Evolutionary conservation across 1,284 basidiomycete species (phyloP), one percentile per base, ranked within the genome.

Genomic region (Farysia itapuensis): DNA sequence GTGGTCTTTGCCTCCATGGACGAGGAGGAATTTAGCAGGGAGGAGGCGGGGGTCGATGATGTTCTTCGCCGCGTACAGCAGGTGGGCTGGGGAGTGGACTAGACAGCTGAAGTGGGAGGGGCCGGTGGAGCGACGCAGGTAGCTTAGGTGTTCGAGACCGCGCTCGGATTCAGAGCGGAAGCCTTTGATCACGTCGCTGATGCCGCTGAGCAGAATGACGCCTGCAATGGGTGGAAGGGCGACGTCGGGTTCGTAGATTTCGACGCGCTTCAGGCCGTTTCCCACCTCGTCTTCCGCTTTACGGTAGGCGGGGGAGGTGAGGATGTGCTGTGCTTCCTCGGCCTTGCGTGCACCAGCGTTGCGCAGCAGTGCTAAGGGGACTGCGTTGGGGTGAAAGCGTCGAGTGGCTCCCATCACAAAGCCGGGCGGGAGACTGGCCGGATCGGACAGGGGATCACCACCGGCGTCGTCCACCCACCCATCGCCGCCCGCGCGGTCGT

Each of bases 171-270:
- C 77, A 58, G 43, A 74, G 7, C 66, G 43, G 37, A 71, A 77
- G 19, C 77, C 77, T 41, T 78, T 78, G 56, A 79, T 75, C 11
- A 79, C 73, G 52, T 79, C 78, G 29, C 69, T 66, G n/a, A 79
- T 57, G 6, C 78, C 77, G 2, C 75, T 67, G 7, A 79, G 53
- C 32, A 79, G 63, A 26, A 79, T 76, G 1, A 79, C 57, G 16
- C 79, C 78, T 1, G 67, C 68, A 18, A 79, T 37, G 0, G 57
- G 57, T 0, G 78, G 78, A 1, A 78, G 51, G 9, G 67, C 67
- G 9, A 78, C 53, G 19, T 79, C 70, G 2, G 69, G 67, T 3
- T 69, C 74, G 59, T 78, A 79, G 29, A 79, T 68, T 33, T 76
- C 67, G 39, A 79, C 70, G 11, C 58, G 44, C 5, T 61, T 59